These are phyloP conservation scores for Xylaria venustula DNA, from an alignment of 495 filamentous ascomycete genomes.

Conservation along the genomic window DNA sequence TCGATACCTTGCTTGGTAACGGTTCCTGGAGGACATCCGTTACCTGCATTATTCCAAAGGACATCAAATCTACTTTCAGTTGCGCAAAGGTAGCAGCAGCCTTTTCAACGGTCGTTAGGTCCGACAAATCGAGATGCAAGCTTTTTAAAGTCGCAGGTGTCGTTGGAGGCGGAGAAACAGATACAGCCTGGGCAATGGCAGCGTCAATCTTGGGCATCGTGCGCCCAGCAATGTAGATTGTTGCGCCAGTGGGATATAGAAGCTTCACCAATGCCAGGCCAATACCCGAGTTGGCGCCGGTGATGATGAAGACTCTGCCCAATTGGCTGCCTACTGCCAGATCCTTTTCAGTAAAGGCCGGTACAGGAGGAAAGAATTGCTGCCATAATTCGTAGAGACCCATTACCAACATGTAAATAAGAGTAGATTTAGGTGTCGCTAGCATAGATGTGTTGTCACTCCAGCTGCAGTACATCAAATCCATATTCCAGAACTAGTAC, in stretches of 20 bases:
- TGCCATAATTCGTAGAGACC: not conserved
- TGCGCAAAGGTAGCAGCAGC: constrained; percentile 39
- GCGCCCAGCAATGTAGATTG: constrained; percentile 29
- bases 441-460: too few relatives aligned
- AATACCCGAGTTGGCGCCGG: constrained; percentile 30
- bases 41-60: constrained; percentile 55
- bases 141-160: not conserved
- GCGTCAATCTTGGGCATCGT: not conserved
- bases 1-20: constrained; percentile 30
- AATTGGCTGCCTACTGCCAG: too few relatives aligned
- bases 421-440: too few relatives aligned
- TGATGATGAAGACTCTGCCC: not conserved
- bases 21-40: constrained; percentile 23
- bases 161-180: not conserved
- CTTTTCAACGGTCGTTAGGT: constrained; percentile 49
- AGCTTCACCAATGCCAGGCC: constrained; percentile 32
- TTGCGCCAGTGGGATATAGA: constrained; percentile 31
- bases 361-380: too few relatives aligned
- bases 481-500: too few relatives aligned
- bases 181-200: not conserved
- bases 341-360: too few relatives aligned
- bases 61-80: constrained; percentile 48
- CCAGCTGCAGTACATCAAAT: too few relatives aligned
- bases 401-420: too few relatives aligned
- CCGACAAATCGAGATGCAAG: constrained; percentile 43